Evolutionary conservation across 148 eudicot species (phyloP), one percentile per base, ranked within the genome.

Genomic region (Rhododendron williamsianum): DNA sequence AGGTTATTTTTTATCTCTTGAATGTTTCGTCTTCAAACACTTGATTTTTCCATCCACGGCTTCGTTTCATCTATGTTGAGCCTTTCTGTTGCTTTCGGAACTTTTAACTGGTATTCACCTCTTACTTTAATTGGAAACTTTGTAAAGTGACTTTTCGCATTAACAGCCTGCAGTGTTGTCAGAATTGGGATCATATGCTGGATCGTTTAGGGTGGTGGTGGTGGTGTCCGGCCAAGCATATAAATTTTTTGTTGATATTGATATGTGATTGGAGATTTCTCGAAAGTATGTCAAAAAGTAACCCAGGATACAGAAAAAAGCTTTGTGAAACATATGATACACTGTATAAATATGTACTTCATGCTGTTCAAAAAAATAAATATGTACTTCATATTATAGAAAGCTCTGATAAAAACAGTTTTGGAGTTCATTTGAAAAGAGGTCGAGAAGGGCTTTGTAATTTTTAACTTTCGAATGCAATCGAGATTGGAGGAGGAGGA

Each of bases 1-100:
- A 54, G 82, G 25, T 63, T 21, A 27, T 25, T 58, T 30, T 78
- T 77, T 51, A 72, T 72, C 65, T 58, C n/a, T 69, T 74, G 43
- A 60, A 52, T 33, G 71, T 46, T 41, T 35, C 30, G 9, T 76
- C 35, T 73, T 25, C 21, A 15, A 23, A 15, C 81, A 38, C 19
- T 9, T 12, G 35, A 65, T 63, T 82, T 81, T 19, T 4, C 49
- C 23, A 30, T 79, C 48, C 3, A 25, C 21, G 45, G 56, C 76
- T 60, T n/a, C 80, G 4, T 84, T 18, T 84, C 78, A 13, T 13
- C 51, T n/a, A 58, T n/a, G 51, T 78, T 84, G 36, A 65, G 52
- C 82, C 54, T 9, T 84, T 23, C 8, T 76, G 67, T 73, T 48
- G n/a, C 86, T 36, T 76, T 84, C n/a, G 1, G 11, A 72, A 60